Evolutionary conservation across 2,329 filamentous ascomycete genomes (phyloP).

Genomic region (Chrysoporthe cubensis): DNA sequence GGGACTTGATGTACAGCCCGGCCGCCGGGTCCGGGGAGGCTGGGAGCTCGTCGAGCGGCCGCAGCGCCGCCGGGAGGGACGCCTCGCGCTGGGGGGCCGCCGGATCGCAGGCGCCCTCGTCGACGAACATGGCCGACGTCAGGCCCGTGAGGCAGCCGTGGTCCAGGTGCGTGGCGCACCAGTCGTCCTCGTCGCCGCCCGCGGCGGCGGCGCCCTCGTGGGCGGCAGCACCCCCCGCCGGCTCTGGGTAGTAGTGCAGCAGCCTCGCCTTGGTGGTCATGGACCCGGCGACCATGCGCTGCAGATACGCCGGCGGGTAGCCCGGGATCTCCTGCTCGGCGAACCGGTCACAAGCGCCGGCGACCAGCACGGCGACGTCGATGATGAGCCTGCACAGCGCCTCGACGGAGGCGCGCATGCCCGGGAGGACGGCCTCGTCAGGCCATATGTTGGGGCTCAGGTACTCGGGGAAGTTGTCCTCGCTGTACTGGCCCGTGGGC

Average conservation of each 20-base stretch:
- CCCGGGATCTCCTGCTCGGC: slow-evolving; percentile 76
- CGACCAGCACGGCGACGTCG: slow-evolving; percentile 85
- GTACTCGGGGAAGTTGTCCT: slow-evolving; percentile 79
- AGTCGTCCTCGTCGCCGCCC: slow-evolving; percentile 73
- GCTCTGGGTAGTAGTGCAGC: slow-evolving; percentile 86
- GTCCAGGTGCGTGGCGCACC: slow-evolving; percentile 91
- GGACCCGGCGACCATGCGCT: slow-evolving; percentile 83
- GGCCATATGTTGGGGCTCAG: slow-evolving; percentile 93
- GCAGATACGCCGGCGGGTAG: slow-evolving; percentile 79
- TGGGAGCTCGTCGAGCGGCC: slow-evolving; percentile 70
- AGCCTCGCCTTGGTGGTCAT: slow-evolving; percentile 89
- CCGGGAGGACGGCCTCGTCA: slow-evolving; percentile 66
- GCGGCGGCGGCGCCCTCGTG: slow-evolving; percentile 42
- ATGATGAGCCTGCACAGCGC: slow-evolving; percentile 83
- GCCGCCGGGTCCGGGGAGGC: slow-evolving; percentile 80
- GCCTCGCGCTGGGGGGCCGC: slow-evolving; percentile 39
- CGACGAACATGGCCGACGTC: slow-evolving; percentile 94
- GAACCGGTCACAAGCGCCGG: slow-evolving; percentile 86
- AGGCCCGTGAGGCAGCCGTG: slow-evolving; percentile 93
- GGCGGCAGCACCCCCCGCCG: slow-evolving; percentile 37
- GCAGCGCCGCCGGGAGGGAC: slow-evolving; percentile 40
- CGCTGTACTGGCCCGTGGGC: slow-evolving; percentile 61
- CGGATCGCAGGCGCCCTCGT: slow-evolving; percentile 60
- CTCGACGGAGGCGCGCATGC: slow-evolving; percentile 75
- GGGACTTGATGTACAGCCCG: slow-evolving; percentile 92